phyloP scores from a whole-genome alignment of 2,329 filamentous ascomycete genomes.

The Acrodontium crateriforme region DNA sequence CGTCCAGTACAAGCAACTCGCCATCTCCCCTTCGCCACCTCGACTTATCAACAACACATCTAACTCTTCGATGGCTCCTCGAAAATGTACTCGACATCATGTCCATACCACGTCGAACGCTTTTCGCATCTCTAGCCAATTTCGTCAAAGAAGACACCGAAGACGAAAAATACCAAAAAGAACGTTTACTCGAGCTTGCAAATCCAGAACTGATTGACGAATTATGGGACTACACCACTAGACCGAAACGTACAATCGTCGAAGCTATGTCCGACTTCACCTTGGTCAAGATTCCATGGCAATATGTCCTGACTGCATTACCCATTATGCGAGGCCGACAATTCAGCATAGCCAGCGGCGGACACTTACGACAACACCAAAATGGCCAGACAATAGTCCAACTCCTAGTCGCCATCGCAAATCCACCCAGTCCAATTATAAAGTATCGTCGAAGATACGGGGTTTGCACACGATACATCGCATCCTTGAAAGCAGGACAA shows the following conservation, averaged over 20 bases:
- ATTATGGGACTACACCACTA: constrained; percentile 88
- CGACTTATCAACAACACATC: constrained; percentile 21
- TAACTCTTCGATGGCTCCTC: constrained; percentile 62
- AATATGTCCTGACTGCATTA: constrained; percentile 57
- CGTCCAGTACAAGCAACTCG: constrained; percentile 13
- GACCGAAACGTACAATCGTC: constrained; percentile 76
- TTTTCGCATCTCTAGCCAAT: constrained; percentile 66
- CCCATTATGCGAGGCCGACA: constrained; percentile 76
- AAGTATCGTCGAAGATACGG: constrained; percentile 82
- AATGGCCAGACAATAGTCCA: constrained; percentile 18
- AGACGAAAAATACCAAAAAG: constrained; percentile 44
- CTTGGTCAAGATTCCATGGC: constrained; percentile 65
- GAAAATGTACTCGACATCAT: constrained; percentile 79
- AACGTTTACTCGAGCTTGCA: constrained; percentile 72
- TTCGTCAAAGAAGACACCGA: constrained; percentile 53
- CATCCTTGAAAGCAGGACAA: constrained; percentile 45
- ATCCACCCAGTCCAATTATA: constrained; percentile 50
- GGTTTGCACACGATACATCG: constrained; percentile 78
- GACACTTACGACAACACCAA: constrained; percentile 22
- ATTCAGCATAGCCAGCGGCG: constrained; percentile 81
- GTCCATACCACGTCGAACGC: constrained; percentile 73
- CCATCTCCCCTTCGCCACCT: constrained; percentile 27
- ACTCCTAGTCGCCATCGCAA: constrained; percentile 22
- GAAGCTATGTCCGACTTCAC: constrained; percentile 88
- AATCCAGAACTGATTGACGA: constrained; percentile 72